phyloP scores from a whole-genome alignment of 208 protist genomes.

The Crithidia fasciculata region DNA sequence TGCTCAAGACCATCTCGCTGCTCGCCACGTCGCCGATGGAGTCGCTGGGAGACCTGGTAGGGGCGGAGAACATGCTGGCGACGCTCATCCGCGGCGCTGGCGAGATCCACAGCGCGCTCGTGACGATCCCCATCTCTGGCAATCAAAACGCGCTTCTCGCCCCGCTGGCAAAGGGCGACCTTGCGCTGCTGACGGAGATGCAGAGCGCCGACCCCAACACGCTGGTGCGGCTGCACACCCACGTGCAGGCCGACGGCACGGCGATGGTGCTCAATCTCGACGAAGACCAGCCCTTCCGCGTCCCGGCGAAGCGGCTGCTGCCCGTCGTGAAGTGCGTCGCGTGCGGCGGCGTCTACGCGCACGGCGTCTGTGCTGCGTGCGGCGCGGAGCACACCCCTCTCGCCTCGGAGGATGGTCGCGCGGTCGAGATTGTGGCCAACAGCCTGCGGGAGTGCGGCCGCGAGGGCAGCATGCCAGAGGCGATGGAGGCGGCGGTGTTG shows the following conservation, averaged over 20 bases:
- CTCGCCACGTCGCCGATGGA: constrained; percentile 56
- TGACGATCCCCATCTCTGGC: constrained; percentile 43
- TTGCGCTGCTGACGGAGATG: constrained; percentile 46
- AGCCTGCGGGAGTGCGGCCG: constrained; percentile 10
- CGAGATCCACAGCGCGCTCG: constrained; percentile 39
- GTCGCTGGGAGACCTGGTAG: constrained; percentile 43
- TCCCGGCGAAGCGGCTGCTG: constrained; percentile 43
- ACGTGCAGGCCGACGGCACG: constrained; percentile 34
- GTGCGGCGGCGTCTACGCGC: constrained; percentile 46
- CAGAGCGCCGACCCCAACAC: constrained; percentile 27
- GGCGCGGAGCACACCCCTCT: constrained; percentile 35
- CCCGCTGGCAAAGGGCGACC: constrained; percentile 38
- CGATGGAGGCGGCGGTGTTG: constrained; percentile 22
- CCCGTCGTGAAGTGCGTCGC: constrained; percentile 53
- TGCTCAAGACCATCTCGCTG: constrained; percentile 46
- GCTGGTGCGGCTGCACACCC: constrained; percentile 36
- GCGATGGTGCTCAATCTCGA: constrained; percentile 33
- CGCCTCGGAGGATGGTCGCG: constrained; percentile 41
- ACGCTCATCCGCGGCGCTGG: constrained; percentile 37
- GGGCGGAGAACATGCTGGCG: constrained; percentile 50
- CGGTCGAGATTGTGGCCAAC: constrained; percentile 41
- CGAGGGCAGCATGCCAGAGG: constrained; percentile 5
- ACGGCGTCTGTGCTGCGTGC: constrained; percentile 26
- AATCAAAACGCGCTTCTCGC: constrained; percentile 13
- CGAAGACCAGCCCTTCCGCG: constrained; percentile 29